Evolutionary conservation across 371 early-diverging fungal species (phyloP).

Genomic region (Sporodiniella umbellata): DNA sequence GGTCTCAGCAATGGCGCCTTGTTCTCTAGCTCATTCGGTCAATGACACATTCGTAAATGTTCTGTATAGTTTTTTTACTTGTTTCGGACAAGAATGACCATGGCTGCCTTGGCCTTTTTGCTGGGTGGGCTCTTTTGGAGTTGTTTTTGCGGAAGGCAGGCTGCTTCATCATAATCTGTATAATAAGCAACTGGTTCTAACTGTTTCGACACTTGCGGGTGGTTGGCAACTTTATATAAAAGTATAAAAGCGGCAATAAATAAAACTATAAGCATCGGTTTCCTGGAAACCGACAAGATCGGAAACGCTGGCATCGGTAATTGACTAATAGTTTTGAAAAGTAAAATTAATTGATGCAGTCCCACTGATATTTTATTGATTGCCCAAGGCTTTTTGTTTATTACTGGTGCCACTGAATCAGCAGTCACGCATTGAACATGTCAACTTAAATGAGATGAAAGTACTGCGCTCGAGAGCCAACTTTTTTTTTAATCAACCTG

Average conservation of each 20-base stretch:
- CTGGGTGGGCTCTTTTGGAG: constrained; percentile 34
- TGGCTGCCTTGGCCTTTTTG: constrained; percentile 46
- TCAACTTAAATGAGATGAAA: too few relatives aligned
- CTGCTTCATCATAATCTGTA: constrained; percentile 41
- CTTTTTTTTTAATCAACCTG: too few relatives aligned
- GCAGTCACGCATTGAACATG: too few relatives aligned
- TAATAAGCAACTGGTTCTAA: constrained; percentile 49
- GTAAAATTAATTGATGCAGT: neutral
- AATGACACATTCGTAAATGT: neutral
- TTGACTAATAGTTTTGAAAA: neutral
- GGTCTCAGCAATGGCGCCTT: constrained; percentile 36
- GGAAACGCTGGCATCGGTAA: constrained; percentile 7
- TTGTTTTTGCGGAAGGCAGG: constrained; percentile 42
- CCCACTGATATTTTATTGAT: too few relatives aligned
- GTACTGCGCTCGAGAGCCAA: too few relatives aligned
- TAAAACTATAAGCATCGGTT: constrained; percentile 27
- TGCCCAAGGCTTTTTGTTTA: too few relatives aligned
- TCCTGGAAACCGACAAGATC: constrained; percentile 26
- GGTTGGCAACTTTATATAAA: constrained; percentile 43
- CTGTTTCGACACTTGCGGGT: constrained; percentile 34
- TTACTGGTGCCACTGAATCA: too few relatives aligned
- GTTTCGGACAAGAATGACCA: constrained; percentile 48
- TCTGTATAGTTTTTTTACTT: constrained; percentile 23
- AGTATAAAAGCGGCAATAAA: constrained; percentile 32
- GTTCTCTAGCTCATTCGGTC: constrained; percentile 24